Base-by-base conservation (phyloP, 2,329 filamentous ascomycete genomes). In the Calonectria honghensis region DNA sequence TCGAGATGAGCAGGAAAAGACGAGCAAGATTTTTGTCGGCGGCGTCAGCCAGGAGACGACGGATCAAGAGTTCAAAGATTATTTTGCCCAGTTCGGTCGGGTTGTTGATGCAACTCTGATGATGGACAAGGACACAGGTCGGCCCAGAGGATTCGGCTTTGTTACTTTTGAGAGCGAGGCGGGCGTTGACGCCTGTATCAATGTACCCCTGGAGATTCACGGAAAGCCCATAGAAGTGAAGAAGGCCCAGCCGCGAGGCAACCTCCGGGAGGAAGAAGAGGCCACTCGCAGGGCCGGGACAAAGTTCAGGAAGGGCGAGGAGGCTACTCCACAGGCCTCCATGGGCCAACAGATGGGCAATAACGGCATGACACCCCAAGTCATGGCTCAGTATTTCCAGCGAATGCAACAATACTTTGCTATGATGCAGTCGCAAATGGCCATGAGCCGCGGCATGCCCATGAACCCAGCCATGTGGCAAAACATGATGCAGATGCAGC, bases 61-160 rank as follows among this genome's bases (percentile, higher is more conserved):
- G 1, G 97, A 99, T 82, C 93, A 96, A 76, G 96, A 98, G 83
- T 99, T 99, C 85, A 96, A 95, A 83, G 94, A 97, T 74, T 99
- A 98, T 86, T 99, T 99, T 87, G 95, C 94, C 82, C 95, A 98
- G 82, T 99, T 98, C 81, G 97, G 97, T 35, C 93, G 96, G 75
- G 97, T 99, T 27, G 94, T 99, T 50, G 97, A 99, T 86, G 97
- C 97, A 2, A 99, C 97, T 0, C 92, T 99, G 3, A 99, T 99
- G 97, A 99, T 99, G 93, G 97, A 99, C 85, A 99, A 99, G 86
- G 97, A 99, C 85, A 99, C 97, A 0, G 97, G 97, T n/a, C 92
- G 97, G 51, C 97, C 97, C 3, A 91, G 97, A 82, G 97, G 97
- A 2, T 99, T 99, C 82, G 97, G 97, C 18, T 99, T 99, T 84